Percentiles rank a stretch among this genome's conserved stretches.
These are phyloP conservation scores for Oenanthe javanica DNA, from an alignment of 140 eudicot genomes.

Conservation along the genomic window DNA sequence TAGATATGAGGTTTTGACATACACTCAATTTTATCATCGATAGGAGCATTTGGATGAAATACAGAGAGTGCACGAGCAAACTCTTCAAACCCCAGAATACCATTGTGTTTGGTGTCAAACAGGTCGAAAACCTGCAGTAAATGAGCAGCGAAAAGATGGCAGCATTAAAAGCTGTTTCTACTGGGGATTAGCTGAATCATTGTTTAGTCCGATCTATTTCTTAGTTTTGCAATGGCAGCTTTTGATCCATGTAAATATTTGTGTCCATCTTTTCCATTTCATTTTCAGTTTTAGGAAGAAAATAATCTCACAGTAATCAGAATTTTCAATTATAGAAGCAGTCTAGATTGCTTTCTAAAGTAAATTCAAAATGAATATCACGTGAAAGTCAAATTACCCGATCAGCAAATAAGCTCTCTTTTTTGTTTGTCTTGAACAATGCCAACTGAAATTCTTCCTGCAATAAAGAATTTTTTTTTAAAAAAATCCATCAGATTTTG, in stretches of 20 bases:
- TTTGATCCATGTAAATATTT: neutral
- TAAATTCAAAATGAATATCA: neutral
- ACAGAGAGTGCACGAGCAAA: constrained; percentile 96
- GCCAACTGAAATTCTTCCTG: constrained; percentile 97
- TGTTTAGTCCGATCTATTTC: neutral
- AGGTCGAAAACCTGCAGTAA: constrained; percentile 71
- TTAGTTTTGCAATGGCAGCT: neutral
- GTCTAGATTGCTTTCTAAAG: neutral
- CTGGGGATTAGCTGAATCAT: neutral
- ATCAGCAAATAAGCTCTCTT: constrained; percentile 93
- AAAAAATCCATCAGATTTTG: neutral
- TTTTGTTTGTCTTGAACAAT: constrained; percentile 85
- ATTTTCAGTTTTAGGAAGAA: neutral
- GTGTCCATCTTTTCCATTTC: neutral
- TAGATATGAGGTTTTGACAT: constrained; percentile 12
- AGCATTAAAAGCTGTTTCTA: neutral
- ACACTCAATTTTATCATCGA: constrained; percentile 89
- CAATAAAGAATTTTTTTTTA: constrained; percentile 13
- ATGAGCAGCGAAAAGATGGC: neutral
- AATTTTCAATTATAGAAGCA: neutral
- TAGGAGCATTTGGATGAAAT: constrained; percentile 90
- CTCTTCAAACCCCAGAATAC: constrained; percentile 85
- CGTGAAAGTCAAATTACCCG: constrained; percentile 33
- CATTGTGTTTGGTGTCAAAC: constrained; percentile 91
- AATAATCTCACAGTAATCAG: neutral